phyloP scores from a whole-genome alignment of 768 basidiomycete genomes.

The Kwoniella mangroviensis region DNA sequence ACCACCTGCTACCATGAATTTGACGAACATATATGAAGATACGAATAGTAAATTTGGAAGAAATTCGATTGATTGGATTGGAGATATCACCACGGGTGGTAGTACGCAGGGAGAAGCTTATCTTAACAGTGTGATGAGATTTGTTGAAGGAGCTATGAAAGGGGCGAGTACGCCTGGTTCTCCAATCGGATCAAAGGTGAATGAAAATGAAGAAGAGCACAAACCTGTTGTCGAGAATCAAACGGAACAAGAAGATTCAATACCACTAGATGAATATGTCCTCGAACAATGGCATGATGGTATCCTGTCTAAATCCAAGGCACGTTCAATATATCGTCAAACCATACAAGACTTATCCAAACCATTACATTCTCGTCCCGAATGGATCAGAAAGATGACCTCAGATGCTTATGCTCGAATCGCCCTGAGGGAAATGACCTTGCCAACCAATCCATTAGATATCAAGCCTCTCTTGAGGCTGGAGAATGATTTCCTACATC shows the following conservation, averaged over 20 bases:
- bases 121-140: conserved; percentile 39
- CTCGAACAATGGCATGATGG: conserved; percentile 24
- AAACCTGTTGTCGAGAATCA: not conserved
- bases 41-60: not conserved
- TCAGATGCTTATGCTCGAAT: conserved; percentile 21
- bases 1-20: conserved; percentile 4
- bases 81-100: conserved; percentile 44
- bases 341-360: not conserved
- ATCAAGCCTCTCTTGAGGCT: conserved; percentile 36
- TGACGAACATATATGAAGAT: conserved; percentile 41
- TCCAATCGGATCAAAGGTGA: not conserved
- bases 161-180: conserved; percentile 1
- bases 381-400: conserved; percentile 8
- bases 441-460: conserved; percentile 36
- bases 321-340: not conserved
- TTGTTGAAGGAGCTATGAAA: conserved; percentile 49
- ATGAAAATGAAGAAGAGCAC: conserved; percentile 6
- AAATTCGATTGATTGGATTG: conserved; percentile 32
- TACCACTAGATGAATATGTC: conserved; percentile 39
- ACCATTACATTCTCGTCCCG: not conserved
- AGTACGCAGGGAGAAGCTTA: conserved; percentile 52
- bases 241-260: not conserved
- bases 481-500: conserved; percentile 39
- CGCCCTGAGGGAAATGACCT: conserved; percentile 26
- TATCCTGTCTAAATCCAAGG: conserved; percentile 9